Evolutionary conservation across 106 monocot genomes (phyloP).

Genomic region (Vanilla planifolia): DNA sequence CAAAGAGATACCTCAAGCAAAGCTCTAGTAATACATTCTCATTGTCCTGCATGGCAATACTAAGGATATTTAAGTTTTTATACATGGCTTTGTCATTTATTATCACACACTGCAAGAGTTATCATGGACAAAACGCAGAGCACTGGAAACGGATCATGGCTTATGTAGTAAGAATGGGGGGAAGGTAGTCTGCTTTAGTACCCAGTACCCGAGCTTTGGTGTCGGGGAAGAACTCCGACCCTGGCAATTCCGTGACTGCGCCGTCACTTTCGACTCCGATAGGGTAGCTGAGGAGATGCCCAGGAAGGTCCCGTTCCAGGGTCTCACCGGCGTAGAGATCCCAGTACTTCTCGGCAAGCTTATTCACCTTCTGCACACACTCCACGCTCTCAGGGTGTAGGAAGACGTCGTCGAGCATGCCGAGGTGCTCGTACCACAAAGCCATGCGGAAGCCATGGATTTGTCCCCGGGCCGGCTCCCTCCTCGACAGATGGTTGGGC

Average conservation of each 20-base stretch:
- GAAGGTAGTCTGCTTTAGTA: conserved; percentile 45
- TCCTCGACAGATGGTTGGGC: conserved; percentile 24
- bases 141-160: too few relatives aligned
- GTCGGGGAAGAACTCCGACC: conserved; percentile 53
- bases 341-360: conserved; percentile 32
- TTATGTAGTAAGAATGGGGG: conserved; percentile 63
- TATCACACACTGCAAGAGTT: too few relatives aligned
- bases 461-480: conserved; percentile 25
- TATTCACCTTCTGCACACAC: conserved; percentile 41
- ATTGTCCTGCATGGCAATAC: too few relatives aligned
- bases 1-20: too few relatives aligned
- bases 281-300: conserved; percentile 56
- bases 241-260: conserved; percentile 23
- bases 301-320: conserved; percentile 38
- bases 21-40: too few relatives aligned
- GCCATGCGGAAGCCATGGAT: conserved; percentile 51
- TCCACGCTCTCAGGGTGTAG: conserved; percentile 36
- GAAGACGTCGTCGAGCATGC: conserved; percentile 34
- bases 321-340: conserved; percentile 21
- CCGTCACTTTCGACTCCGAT: conserved; percentile 26
- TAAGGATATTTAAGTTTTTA: too few relatives aligned
- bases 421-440: conserved; percentile 47
- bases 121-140: too few relatives aligned
- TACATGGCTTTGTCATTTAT: too few relatives aligned
- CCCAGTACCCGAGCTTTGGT: conserved; percentile 53